Evolutionary conservation across 108 stramenopile genomes (phyloP), one percentile per base, ranked within the genome.

Genomic region (Schizochytrium sp.): DNA sequence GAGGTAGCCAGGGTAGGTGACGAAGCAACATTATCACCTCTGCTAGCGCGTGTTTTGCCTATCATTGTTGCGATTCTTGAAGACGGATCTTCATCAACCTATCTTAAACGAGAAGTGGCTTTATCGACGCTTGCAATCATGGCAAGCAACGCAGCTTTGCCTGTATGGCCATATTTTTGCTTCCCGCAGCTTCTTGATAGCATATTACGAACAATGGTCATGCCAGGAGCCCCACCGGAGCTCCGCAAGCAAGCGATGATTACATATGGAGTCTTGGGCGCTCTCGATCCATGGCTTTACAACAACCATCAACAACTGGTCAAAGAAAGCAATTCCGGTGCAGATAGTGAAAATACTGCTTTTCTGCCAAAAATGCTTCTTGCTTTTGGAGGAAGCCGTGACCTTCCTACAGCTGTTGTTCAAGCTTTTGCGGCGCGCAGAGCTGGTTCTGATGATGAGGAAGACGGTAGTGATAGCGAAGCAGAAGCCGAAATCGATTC

Each of bases 161-260:
- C 76, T 0, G 28, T 83, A 13, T 83, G 76, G 76, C 76, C 76
- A n/a, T 83, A 83, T 40, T 3, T 83, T 13, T 83, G 76, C 47
- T 83, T 83, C 2, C 76, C 47, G 50, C 5, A 55, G 28, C 76
- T 83, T 49, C 76, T 83, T n/a, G 5, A 83, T 5, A 49, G 53
- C 53, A 83, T 83, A 13, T 40, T 83, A n/a, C 28, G 40, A 53
- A 83, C 53, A 47, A 83, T 83, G 76, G 76, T 83, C 15, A 49
- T 55, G 76, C 76, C 76, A 5, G 76, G 76, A n/a, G 47, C 76
- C 28, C 64, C 64, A 28, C 1, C 13, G 5, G 76, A 55, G 47
- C 53, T 83, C 28, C 76, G 76, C 47, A 83, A 83, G 28, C 76
- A 83, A 28, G 76, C 76, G 15, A 83, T 83, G 76, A 83, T 83